These are phyloP conservation scores for Cutaneotrichosporon mucoides DNA, from an alignment of 1,284 basidiomycete genomes.

Conservation along the genomic window DNA sequence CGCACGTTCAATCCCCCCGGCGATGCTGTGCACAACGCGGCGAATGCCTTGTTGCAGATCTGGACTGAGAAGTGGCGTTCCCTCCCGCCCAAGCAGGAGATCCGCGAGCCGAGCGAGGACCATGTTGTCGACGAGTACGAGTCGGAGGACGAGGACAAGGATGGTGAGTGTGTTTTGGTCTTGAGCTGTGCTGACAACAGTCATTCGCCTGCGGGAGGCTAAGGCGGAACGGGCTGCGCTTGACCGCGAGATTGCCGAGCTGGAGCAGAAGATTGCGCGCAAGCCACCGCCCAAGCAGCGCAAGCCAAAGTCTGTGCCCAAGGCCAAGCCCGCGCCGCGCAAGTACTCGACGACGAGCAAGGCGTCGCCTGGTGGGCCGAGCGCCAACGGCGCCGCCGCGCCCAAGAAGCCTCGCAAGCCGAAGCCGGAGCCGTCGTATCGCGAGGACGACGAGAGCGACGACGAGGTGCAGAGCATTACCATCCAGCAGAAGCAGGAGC, in stretches of 20 bases:
- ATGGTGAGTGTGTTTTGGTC: slow-evolving; percentile 33
- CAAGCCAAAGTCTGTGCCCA: slow-evolving; percentile 47
- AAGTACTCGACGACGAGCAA: slow-evolving; percentile 38
- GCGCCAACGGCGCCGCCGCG: slow-evolving; percentile 23
- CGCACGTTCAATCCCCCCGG: slow-evolving; percentile 85
- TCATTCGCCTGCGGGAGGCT: slow-evolving; percentile 16
- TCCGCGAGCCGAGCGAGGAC: slow-evolving; percentile 52
- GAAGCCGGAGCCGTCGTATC: slow-evolving; percentile 29
- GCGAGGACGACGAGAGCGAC: slow-evolving; percentile 50
- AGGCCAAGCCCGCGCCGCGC: slow-evolving; percentile 33
- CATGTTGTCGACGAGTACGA: slow-evolving; percentile 53
- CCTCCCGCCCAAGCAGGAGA: slow-evolving; percentile 58
- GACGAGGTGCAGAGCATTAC: slow-evolving; percentile 53
- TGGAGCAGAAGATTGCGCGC: slow-evolving; percentile 25
- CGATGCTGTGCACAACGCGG: slow-evolving; percentile 79
- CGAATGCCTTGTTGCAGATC: slow-evolving; percentile 70
- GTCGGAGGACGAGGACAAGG: slow-evolving; percentile 52
- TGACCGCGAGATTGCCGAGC: slow-evolving; percentile 34
- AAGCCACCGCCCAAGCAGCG: slow-evolving; percentile 13
- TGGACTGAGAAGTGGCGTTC: slow-evolving; percentile 89
- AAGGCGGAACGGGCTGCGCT: slow-evolving; percentile 17
- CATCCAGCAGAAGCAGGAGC: slow-evolving; percentile 92
- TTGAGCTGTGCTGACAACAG: neutral
- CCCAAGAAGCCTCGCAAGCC: slow-evolving; percentile 40
- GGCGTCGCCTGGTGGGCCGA: slow-evolving; percentile 25